phyloP scores from a whole-genome alignment of 108 stramenopile species.

The Cyclotella baltica region DNA sequence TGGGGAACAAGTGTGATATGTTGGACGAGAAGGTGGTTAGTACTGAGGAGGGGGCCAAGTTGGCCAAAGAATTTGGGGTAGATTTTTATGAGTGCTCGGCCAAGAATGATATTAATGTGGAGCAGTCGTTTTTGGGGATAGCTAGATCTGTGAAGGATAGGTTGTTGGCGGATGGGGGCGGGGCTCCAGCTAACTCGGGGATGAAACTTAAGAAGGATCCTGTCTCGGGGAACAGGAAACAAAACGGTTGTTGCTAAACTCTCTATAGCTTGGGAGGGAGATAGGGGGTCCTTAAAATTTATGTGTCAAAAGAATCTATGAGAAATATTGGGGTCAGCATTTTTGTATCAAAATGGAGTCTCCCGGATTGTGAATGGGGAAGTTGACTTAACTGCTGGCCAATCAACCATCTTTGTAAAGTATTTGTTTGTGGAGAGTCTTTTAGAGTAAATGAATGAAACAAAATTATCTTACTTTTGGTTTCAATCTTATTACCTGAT shows the following conservation, averaged over 20 bases:
- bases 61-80: constrained; percentile 95
- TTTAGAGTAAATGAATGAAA: neutral
- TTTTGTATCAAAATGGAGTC: neutral
- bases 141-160: constrained; percentile 87
- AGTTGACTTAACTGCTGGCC: neutral
- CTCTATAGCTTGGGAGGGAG: neutral
- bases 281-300: neutral
- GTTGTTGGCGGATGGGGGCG: constrained; percentile 83
- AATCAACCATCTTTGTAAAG: neutral
- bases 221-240: constrained; percentile 36
- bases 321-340: neutral
- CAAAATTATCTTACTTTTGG: too few relatives aligned
- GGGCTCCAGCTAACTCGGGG: constrained; percentile 62
- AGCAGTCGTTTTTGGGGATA: constrained; percentile 85
- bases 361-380: neutral
- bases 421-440: neutral
- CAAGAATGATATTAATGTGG: constrained; percentile 95
- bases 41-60: constrained; percentile 92
- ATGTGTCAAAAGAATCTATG: too few relatives aligned
- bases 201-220: constrained; percentile 50
- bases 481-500: too few relatives aligned
- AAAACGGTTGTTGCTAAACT: constrained; percentile 42
- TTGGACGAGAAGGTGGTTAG: constrained; percentile 92
- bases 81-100: constrained; percentile 98
- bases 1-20: constrained; percentile 99